Evolutionary conservation across 2,329 filamentous ascomycete species (phyloP), one percentile per base, ranked within the genome.

Genomic region (Cladosporium halotolerans): DNA sequence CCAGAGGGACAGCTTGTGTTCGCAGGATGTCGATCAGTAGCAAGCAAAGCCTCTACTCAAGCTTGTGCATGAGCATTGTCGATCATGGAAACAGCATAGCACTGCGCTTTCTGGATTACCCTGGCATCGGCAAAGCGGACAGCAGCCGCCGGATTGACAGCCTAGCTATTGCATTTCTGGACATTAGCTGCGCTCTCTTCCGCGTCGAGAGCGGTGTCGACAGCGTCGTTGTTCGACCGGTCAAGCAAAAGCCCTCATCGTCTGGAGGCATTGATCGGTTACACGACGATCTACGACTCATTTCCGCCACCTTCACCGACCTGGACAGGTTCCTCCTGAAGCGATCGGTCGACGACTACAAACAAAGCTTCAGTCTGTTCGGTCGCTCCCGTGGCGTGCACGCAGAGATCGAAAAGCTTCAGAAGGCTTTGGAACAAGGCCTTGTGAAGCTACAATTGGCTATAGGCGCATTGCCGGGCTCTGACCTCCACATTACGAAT

Each of bases 101-200:
- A 0, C 79, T 85, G 44, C 80, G 78, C 58, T 80, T 84, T 73
- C 75, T 85, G 39, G 82, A 85, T 65, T 85, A 83, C 57, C 73
- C 84, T 18, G 79, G 78, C 52, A 79, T 78, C 52, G 76, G 78
- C 4, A 48, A 48, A 23, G 16, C 45, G 11, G 36, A 48, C 39
- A 41, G 39, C 39, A 39, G 45, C 40, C 9, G 45, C 9, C 16
- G 10, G 11, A 19, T 48, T 41, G 77, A 79, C 55, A 70, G 75
- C 23, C 74, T 88, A 16, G 82, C 84, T 9, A 77, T 79, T 57
- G 82, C 84, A 58, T 86, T 87, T 62, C 76, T 88, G 54, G 83
- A 86, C 53, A 80, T 82, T 4, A 84, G 80, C 65, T 78, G 82
- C 51, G 79, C 83, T 40, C 73, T 88, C 40, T 85, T 83, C 74